Percentiles rank a stretch among this genome's conserved stretches.
Conservation (phyloP, 352 stramenopile genomes). For the Phytophthora aleatoria region DNA sequence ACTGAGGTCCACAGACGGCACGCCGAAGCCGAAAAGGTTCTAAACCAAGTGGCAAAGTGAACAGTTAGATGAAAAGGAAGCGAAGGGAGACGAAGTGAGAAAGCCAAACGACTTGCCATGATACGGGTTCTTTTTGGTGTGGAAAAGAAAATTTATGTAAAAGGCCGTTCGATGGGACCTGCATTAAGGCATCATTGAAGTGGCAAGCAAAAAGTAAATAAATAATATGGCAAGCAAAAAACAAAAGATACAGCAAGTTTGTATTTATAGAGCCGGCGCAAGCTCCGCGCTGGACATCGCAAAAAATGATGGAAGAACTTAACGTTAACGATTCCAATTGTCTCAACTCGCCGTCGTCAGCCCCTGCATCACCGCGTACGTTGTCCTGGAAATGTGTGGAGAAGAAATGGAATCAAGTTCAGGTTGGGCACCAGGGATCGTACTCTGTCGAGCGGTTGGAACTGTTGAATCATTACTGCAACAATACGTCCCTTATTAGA, state of each 20-base stretch:
- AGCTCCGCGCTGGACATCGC: not conserved
- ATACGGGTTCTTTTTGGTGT: not conserved
- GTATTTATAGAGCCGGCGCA: no score
- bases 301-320: not conserved
- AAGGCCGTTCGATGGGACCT: no score
- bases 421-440: slow-evolving; percentile 7
- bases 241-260: no score
- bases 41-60: slow-evolving; percentile 16
- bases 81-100: not conserved
- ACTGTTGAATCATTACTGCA: slow-evolving; percentile 13
- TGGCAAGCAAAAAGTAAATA: no score
- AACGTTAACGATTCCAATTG: not conserved
- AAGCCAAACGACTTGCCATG: slow-evolving; percentile 10
- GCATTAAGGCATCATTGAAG: no score
- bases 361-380: not conserved
- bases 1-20: slow-evolving; percentile 43
- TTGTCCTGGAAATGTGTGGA: slow-evolving; percentile 1
- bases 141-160: no score
- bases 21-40: slow-evolving; percentile 65
- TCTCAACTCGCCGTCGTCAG: not conserved
- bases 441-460: slow-evolving; percentile 15
- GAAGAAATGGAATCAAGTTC: slow-evolving; percentile 4
- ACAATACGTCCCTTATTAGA: not conserved
- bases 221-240: no score
- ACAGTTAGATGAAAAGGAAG: not conserved